Conservation (phyloP, 768 basidiomycete genomes). For the Tulasnella sp. region DNA sequence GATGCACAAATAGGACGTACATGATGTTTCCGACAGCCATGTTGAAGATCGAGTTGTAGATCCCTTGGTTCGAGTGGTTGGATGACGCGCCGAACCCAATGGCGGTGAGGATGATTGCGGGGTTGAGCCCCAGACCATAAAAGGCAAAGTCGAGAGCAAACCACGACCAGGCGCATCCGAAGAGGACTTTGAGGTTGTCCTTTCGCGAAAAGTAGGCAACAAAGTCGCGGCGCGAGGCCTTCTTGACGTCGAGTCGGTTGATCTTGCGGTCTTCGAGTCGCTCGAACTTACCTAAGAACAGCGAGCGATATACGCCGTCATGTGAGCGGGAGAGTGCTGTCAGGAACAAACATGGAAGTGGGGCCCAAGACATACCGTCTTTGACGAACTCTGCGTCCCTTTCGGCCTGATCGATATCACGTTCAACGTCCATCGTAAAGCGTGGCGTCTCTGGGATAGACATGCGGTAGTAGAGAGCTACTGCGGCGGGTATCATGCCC, state of each 20-base stretch:
- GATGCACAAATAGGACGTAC: neutral
- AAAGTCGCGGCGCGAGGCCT: conserved; percentile 19
- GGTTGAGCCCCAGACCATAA: conserved; percentile 22
- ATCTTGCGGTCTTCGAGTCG: conserved; percentile 16
- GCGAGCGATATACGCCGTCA: neutral
- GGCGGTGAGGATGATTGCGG: conserved; percentile 18
- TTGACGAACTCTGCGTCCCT: conserved; percentile 17
- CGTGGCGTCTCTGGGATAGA: conserved; percentile 20
- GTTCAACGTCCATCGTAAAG: conserved; percentile 21
- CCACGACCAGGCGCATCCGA: conserved; percentile 20
- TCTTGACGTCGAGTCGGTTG: conserved; percentile 19
- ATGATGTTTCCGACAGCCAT: conserved; percentile 41
- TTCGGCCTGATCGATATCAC: conserved; percentile 18
- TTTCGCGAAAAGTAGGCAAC: conserved; percentile 19
- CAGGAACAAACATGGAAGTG: neutral
- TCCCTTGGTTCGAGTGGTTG: conserved; percentile 16
- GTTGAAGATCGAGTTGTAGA: conserved; percentile 26
- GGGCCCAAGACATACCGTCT: neutral
- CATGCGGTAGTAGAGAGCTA: conserved; percentile 28
- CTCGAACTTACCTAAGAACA: conserved; percentile 22
- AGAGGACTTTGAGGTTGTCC: conserved; percentile 20
- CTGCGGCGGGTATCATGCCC: conserved; percentile 19
- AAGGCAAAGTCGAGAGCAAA: conserved; percentile 20
- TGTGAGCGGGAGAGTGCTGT: too few species aligned
- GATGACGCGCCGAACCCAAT: conserved; percentile 25